A percentile compares a stretch with the other conserved stretches of the same genome.
Evolutionary conservation across 345 rosid species (phyloP).

Genomic region (Salix viminalis): DNA sequence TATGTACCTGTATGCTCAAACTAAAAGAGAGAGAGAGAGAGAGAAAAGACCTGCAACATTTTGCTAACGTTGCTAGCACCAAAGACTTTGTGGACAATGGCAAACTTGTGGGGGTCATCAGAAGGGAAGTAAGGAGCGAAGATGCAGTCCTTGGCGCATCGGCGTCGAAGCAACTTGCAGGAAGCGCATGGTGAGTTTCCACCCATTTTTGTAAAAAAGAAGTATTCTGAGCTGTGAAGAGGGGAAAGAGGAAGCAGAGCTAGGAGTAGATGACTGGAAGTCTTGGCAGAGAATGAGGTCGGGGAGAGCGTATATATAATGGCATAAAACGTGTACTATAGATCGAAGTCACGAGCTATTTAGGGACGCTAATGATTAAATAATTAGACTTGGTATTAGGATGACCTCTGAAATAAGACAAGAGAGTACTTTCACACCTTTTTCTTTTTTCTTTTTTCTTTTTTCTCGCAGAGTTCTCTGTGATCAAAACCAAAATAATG

Average conservation of each 20-base stretch:
- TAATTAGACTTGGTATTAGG: neutral
- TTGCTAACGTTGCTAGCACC: slow-evolving; percentile 35
- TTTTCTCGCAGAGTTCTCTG: neutral
- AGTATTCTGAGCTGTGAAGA: neutral
- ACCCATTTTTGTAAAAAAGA: slow-evolving; percentile 8
- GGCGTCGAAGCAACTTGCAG: slow-evolving; percentile 26
- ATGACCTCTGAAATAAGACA: neutral
- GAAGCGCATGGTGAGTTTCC: slow-evolving; percentile 31
- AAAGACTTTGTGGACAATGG: slow-evolving; percentile 32
- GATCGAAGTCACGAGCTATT: slow-evolving; percentile 9
- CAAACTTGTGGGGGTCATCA: slow-evolving; percentile 31
- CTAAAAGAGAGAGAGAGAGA: neutral
- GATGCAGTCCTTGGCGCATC: slow-evolving; percentile 23
- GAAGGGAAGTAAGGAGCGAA: slow-evolving; percentile 30
- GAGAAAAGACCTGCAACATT: slow-evolving; percentile 21
- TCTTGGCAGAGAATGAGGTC: slow-evolving; percentile 9
- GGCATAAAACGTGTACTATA: neutral
- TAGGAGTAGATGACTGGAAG: neutral
- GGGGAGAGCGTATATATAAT: slow-evolving; percentile 26
- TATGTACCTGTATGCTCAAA: neutral
- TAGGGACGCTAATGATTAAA: slow-evolving; percentile 3
- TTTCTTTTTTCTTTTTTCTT: neutral
- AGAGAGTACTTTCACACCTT: neutral
- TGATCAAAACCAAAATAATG: neutral
- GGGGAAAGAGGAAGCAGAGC: neutral